Evolutionary conservation across 345 rosid species (phyloP).

Genomic region (Nephelium lappaceum): DNA sequence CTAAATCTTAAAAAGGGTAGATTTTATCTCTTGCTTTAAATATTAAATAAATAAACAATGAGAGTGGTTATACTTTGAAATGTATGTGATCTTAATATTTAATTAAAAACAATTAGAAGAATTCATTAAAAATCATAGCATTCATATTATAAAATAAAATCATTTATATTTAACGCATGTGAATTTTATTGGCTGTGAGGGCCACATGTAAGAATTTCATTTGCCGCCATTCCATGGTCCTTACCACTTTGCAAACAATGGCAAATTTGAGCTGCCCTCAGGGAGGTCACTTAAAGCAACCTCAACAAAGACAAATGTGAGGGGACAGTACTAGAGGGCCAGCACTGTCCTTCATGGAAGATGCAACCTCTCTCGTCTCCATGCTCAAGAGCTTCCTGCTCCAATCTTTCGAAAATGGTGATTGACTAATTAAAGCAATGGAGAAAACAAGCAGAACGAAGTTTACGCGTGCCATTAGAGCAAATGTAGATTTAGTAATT

Average conservation of each 20-base stretch:
- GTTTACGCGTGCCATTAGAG: slow-evolving; percentile 13
- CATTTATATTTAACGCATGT: no score
- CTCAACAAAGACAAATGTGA: no score
- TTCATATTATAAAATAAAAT: no score
- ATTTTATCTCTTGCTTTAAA: no score
- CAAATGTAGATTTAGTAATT: background rate
- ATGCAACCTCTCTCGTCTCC: background rate
- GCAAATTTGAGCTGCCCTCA: slow-evolving; percentile 30
- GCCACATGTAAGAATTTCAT: background rate
- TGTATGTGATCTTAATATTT: no score
- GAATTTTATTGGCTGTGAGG: no score
- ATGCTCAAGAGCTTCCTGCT: slow-evolving; percentile 21
- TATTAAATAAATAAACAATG: no score
- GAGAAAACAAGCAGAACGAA: background rate
- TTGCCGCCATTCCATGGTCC: slow-evolving; percentile 26
- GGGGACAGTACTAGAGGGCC: no score
- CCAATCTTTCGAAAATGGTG: slow-evolving; percentile 13
- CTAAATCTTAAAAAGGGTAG: no score
- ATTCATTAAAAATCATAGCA: no score
- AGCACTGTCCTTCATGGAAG: background rate
- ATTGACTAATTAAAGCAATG: slow-evolving; percentile 1
- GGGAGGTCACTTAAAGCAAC: slow-evolving; percentile 29
- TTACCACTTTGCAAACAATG: slow-evolving; percentile 40
- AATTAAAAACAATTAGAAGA: no score
- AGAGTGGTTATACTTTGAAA: no score